Conservation (phyloP, 2,329 filamentous ascomycete species). For the Paraconiothyrium sp. region DNA sequence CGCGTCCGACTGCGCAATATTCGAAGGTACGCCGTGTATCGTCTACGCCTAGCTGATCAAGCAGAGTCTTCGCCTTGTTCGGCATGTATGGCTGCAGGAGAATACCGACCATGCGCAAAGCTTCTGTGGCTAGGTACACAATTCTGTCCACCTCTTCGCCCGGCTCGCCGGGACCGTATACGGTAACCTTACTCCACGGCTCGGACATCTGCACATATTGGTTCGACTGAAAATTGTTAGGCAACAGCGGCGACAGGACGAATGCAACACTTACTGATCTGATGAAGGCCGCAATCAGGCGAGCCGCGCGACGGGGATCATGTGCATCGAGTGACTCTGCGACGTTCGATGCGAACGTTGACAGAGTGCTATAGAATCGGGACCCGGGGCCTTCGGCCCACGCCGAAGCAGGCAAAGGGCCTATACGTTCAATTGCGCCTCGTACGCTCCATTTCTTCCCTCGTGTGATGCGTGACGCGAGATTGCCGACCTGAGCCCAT, state of each 20-base stretch:
- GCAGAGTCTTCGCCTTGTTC: constrained; percentile 72
- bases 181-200: constrained; percentile 72
- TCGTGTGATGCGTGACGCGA: constrained; percentile 75
- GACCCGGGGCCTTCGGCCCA: constrained; percentile 41
- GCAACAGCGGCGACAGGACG: background rate
- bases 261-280: constrained; percentile 33
- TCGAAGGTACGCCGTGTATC: constrained; percentile 68
- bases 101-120: constrained; percentile 81
- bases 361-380: constrained; percentile 51
- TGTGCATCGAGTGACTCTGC: constrained; percentile 36
- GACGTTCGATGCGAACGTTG: constrained; percentile 29
- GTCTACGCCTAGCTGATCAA: constrained; percentile 81
- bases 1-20: constrained; percentile 69
- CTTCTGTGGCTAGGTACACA: constrained; percentile 78
- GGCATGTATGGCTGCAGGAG: constrained; percentile 93
- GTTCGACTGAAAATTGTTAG: constrained; percentile 65
- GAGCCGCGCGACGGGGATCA: constrained; percentile 40
- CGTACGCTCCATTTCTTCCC: constrained; percentile 75
- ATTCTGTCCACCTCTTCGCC: constrained; percentile 52
- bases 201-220: constrained; percentile 69
- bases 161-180: constrained; percentile 36
- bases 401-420: constrained; percentile 35
- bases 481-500: constrained; percentile 80
- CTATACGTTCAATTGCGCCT: constrained; percentile 61
- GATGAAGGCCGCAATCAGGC: constrained; percentile 39